These are phyloP conservation scores for Chytridium lagenaria DNA, from an alignment of 371 early-diverging fungal genomes.

Conservation along the genomic window DNA sequence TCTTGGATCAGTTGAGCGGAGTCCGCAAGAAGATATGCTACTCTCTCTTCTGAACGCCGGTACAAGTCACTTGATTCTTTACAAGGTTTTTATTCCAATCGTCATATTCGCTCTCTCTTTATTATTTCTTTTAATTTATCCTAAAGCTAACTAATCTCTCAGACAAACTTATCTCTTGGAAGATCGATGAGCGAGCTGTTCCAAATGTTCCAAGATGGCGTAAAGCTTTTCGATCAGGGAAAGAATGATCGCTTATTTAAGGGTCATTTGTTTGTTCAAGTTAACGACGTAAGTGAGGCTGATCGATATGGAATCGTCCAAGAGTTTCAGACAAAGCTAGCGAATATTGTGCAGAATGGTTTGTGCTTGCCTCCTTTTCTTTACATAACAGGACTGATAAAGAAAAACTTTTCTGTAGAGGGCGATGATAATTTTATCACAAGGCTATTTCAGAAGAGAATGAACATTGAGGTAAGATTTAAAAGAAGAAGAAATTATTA, in stretches of 20 bases:
- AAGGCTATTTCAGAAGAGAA: not conserved
- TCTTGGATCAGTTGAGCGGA: constrained; percentile 30
- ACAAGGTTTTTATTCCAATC: constrained; percentile 7
- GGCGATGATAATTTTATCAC: constrained; percentile 22
- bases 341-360: not conserved
- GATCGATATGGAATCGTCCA: constrained; percentile 25
- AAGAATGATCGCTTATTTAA: constrained; percentile 23
- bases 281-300: constrained; percentile 18
- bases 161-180: constrained; percentile 27
- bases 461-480: constrained; percentile 15
- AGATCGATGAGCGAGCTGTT: constrained; percentile 19
- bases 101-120: too few species aligned
- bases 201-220: constrained; percentile 28
- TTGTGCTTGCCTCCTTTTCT: not conserved
- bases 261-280: constrained; percentile 7
- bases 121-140: not conserved
- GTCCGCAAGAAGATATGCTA: constrained; percentile 43
- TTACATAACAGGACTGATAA: not conserved
- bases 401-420: constrained; percentile 5
- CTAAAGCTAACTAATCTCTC: not conserved
- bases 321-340: constrained; percentile 17
- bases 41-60: constrained; percentile 41
- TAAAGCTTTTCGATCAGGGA: constrained; percentile 15
- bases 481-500: not conserved
- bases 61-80: constrained; percentile 29